These are phyloP conservation scores for Pythium brassicae DNA, from an alignment of 352 stramenopile species.

Conservation along the genomic window DNA sequence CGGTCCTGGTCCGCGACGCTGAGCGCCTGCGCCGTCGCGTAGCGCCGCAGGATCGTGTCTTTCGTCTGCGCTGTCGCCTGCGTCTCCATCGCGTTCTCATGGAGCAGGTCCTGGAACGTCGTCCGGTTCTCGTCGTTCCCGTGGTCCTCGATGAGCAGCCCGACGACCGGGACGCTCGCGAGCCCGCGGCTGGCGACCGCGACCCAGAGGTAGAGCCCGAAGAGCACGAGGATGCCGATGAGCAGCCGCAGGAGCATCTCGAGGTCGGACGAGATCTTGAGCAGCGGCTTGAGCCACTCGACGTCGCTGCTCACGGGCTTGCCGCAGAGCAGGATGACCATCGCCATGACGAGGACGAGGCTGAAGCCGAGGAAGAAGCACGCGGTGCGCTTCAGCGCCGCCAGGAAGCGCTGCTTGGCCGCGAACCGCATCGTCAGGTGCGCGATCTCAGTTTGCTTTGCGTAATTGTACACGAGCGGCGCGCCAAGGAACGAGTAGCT, in stretches of 20 bases:
- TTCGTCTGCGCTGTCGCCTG: constrained; percentile 63
- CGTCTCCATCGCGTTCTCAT: constrained; percentile 71
- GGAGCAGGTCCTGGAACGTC: constrained; percentile 69
- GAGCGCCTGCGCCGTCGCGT: constrained; percentile 57
- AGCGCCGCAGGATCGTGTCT: constrained; percentile 67
- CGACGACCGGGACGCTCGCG: constrained; percentile 68
- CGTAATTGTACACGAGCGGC: constrained; percentile 79
- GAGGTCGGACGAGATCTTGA: constrained; percentile 71
- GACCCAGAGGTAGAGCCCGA: constrained; percentile 77
- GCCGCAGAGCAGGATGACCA: constrained; percentile 68
- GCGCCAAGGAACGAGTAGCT: constrained; percentile 67
- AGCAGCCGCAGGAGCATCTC: constrained; percentile 67
- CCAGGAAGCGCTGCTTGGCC: constrained; percentile 40
- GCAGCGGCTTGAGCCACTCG: constrained; percentile 79
- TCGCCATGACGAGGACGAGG: constrained; percentile 60
- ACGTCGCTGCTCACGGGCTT: constrained; percentile 74
- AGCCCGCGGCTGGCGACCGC: constrained; percentile 64
- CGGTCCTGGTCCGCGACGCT: constrained; percentile 67
- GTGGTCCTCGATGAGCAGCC: constrained; percentile 76
- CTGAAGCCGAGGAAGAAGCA: constrained; percentile 72
- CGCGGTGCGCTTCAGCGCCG: constrained; percentile 63
- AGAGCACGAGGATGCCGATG: constrained; percentile 68
- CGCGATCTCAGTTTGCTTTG: constrained; percentile 78
- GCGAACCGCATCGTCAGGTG: constrained; percentile 74
- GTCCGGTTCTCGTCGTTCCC: constrained; percentile 56